These are phyloP conservation scores for Cercospora berteroae DNA, from an alignment of 2,329 filamentous ascomycete species.

Conservation along the genomic window DNA sequence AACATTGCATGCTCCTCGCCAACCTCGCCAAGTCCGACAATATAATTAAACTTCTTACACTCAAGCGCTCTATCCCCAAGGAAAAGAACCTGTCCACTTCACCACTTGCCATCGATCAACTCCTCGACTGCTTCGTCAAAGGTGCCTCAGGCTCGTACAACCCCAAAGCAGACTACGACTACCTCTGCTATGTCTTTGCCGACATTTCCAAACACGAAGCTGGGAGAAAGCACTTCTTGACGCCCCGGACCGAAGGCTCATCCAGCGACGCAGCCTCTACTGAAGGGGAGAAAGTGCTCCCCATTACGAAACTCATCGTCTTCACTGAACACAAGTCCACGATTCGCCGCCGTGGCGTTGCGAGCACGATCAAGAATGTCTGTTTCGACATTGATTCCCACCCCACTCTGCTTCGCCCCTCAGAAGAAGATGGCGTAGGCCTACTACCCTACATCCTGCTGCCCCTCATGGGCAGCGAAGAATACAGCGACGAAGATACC, in stretches of 20 bases:
- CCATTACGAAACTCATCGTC: conserved; percentile 85
- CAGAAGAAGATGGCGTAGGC: conserved; percentile 66
- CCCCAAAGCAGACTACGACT: conserved; percentile 82
- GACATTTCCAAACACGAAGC: conserved; percentile 76
- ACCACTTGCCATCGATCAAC: conserved; percentile 75
- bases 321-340: conserved; percentile 88
- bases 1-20: conserved; percentile 86
- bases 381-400: conserved; percentile 79
- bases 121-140: conserved; percentile 95
- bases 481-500: conserved; percentile 83
- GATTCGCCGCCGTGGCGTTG: conserved; percentile 88
- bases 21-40: conserved; percentile 82
- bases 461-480: conserved; percentile 82
- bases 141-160: conserved; percentile 81
- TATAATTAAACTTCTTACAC: conserved; percentile 65
- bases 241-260: conserved; percentile 42
- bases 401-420: conserved; percentile 56
- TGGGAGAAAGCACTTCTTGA: conserved; percentile 55
- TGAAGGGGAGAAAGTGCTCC: conserved; percentile 62
- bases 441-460: conserved; percentile 85
- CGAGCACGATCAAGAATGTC: conserved; percentile 90
- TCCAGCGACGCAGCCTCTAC: conserved; percentile 58
- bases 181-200: conserved; percentile 89
- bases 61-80: conserved; percentile 67
- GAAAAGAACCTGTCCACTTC: conserved; percentile 63